Conservation (phyloP, 2,329 filamentous ascomycete genomes). For the Achaetomium macrosporum region DNA sequence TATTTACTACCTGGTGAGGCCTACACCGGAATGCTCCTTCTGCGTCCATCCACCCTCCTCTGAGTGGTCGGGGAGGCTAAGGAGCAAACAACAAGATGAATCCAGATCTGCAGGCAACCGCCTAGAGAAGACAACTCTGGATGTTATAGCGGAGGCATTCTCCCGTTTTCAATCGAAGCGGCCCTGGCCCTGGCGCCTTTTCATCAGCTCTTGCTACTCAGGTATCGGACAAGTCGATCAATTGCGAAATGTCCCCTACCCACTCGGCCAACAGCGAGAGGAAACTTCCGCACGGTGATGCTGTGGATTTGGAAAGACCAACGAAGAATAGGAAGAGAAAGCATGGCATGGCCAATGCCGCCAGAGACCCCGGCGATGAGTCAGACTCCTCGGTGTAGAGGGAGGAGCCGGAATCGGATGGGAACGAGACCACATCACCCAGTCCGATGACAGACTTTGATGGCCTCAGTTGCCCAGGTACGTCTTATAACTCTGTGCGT, state of each 20-base stretch:
- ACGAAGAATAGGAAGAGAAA: not conserved
- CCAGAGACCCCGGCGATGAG: not conserved
- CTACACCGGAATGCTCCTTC: no score
- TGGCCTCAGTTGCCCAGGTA: constrained; percentile 53
- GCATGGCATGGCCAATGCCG: not conserved
- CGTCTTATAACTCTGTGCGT: not conserved
- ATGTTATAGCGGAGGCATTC: no score
- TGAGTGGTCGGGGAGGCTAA: no score
- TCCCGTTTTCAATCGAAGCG: no score
- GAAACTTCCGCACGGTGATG: not conserved
- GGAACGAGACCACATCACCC: no score
- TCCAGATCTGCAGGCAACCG: no score
- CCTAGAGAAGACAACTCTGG: no score
- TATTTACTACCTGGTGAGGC: no score
- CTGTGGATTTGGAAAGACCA: not conserved
- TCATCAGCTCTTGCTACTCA: no score
- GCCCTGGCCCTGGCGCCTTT: no score
- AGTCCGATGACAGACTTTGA: constrained; percentile 42
- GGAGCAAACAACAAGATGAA: no score
- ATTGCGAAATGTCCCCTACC: not conserved
- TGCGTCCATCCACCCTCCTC: no score
- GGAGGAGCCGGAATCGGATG: not conserved
- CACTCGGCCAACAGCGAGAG: not conserved
- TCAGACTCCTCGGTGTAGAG: not conserved
- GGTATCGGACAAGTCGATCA: not conserved